phyloP scores from a whole-genome alignment of 441 rosid genomes.

The Breynia disticha region DNA sequence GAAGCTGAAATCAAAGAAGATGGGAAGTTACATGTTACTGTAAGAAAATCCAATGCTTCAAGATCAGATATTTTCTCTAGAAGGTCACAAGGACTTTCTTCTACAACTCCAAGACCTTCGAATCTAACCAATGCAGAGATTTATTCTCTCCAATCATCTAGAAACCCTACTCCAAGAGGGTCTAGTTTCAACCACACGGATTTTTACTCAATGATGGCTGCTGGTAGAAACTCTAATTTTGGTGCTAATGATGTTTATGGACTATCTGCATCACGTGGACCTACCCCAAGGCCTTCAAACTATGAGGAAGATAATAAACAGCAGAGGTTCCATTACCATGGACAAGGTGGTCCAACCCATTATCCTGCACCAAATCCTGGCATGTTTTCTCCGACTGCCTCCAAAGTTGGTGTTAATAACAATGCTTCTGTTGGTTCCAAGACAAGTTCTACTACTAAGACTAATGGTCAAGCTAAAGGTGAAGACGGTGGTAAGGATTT shows the following conservation, averaged over 20 bases:
- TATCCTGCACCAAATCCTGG: slow-evolving; percentile 95
- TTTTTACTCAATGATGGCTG: slow-evolving; percentile 82
- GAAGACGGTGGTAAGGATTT: slow-evolving; percentile 56
- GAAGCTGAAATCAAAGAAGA: slow-evolving; percentile 92
- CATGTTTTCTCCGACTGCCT: slow-evolving; percentile 76
- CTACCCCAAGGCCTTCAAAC: slow-evolving; percentile 76
- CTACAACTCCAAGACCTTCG: slow-evolving; percentile 61
- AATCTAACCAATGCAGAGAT: slow-evolving; percentile 83
- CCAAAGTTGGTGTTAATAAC: slow-evolving; percentile 14
- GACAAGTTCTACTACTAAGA: slow-evolving; percentile 17
- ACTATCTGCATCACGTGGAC: slow-evolving; percentile 48
- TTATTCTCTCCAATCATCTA: slow-evolving; percentile 78
- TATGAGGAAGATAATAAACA: slow-evolving; percentile 57
- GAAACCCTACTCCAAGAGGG: slow-evolving; percentile 90
- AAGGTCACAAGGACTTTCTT: slow-evolving; percentile 48
- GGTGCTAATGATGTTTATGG: slow-evolving; percentile 65
- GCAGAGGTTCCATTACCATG: slow-evolving; percentile 49
- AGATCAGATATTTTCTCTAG: slow-evolving; percentile 59
- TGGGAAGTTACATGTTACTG: slow-evolving; percentile 87
- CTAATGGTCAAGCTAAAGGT: slow-evolving; percentile 41
- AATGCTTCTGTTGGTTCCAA: slow-evolving; percentile 7
- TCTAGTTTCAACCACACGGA: slow-evolving; percentile 90
- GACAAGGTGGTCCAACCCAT: slow-evolving; percentile 36
- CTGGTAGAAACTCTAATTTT: slow-evolving; percentile 63
- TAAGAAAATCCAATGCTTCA: slow-evolving; percentile 78